Conservation (phyloP, 1,139 yeast genomes). For the Yamadazyma songkhlaensis region DNA sequence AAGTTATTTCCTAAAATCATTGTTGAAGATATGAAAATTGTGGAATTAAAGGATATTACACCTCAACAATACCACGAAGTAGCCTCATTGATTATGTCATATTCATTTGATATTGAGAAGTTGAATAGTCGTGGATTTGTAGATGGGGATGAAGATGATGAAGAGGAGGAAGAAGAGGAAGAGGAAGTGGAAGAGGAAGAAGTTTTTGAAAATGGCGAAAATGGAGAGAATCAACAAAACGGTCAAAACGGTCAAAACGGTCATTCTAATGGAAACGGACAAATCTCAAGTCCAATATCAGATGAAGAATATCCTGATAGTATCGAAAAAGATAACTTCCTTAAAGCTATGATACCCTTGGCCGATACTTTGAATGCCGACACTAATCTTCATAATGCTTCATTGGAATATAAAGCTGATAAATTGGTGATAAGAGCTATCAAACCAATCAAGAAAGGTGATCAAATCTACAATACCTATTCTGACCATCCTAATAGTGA, state of each 20-base stretch:
- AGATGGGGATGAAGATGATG: constrained; percentile 17
- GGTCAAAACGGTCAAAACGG: constrained; percentile 2
- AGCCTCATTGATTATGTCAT: constrained; percentile 58
- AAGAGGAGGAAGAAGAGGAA: constrained; percentile 17
- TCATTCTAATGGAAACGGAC: background rate
- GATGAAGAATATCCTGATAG: constrained; percentile 27
- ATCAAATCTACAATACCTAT: constrained; percentile 83
- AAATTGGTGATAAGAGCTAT: constrained; percentile 67
- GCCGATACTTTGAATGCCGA: constrained; percentile 92
- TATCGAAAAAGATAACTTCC: constrained; percentile 37
- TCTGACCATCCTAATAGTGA: constrained; percentile 92
- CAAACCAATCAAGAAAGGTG: constrained; percentile 57
- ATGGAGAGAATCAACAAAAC: constrained; percentile 16
- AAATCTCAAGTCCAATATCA: constrained; percentile 4
- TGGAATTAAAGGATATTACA: constrained; percentile 32
- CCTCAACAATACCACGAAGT: constrained; percentile 62
- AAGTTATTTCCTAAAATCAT: constrained; percentile 26
- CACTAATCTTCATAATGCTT: constrained; percentile 75
- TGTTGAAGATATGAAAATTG: constrained; percentile 20
- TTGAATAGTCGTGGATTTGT: constrained; percentile 14
- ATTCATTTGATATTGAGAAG: constrained; percentile 38
- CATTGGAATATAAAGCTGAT: constrained; percentile 46
- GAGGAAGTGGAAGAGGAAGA: constrained; percentile 17
- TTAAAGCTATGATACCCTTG: constrained; percentile 87
- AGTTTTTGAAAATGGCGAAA: constrained; percentile 17